phyloP scores from a whole-genome alignment of 2,329 filamentous ascomycete genomes.

The Cadophora sp. region DNA sequence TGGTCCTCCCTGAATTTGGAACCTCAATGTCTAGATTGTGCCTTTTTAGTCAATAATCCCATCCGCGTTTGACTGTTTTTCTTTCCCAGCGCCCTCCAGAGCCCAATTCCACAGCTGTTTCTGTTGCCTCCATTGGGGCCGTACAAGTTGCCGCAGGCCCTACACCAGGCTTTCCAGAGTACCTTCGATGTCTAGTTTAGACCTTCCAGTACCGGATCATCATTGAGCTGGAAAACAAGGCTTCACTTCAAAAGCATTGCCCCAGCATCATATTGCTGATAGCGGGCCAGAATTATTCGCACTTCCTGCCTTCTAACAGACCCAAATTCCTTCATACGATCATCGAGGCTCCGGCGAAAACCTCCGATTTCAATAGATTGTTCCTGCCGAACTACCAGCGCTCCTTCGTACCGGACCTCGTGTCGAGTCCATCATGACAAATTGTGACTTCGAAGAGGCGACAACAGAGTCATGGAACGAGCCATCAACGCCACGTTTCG shows the following conservation, averaged over 20 bases:
- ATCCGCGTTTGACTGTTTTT: not conserved
- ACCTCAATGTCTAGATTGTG: not conserved
- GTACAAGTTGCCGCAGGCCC: not conserved
- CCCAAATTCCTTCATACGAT: not conserved
- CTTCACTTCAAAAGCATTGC: not conserved
- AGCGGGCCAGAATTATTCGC: not conserved
- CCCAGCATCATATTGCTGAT: not conserved
- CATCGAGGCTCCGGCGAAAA: not conserved
- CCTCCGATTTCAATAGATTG: not conserved
- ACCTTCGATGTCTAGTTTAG: not conserved
- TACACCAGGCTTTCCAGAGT: not conserved
- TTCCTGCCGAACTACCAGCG: not conserved
- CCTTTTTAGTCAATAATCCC: not conserved
- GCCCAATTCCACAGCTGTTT: not conserved
- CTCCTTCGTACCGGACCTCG: not conserved
- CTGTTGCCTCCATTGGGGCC: not conserved
- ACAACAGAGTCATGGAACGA: not conserved
- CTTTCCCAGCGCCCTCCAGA: not conserved
- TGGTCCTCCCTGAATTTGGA: not conserved
- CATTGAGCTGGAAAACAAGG: not conserved
- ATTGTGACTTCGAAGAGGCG: not conserved
- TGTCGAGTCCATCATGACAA: not conserved
- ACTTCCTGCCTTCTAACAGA: not conserved
- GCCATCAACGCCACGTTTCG: not conserved
- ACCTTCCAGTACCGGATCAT: not conserved